Percentiles rank a stretch among this genome's conserved stretches.
These are phyloP conservation scores for Aquilaria agallochum DNA, from an alignment of 441 rosid species.

Conservation along the genomic window DNA sequence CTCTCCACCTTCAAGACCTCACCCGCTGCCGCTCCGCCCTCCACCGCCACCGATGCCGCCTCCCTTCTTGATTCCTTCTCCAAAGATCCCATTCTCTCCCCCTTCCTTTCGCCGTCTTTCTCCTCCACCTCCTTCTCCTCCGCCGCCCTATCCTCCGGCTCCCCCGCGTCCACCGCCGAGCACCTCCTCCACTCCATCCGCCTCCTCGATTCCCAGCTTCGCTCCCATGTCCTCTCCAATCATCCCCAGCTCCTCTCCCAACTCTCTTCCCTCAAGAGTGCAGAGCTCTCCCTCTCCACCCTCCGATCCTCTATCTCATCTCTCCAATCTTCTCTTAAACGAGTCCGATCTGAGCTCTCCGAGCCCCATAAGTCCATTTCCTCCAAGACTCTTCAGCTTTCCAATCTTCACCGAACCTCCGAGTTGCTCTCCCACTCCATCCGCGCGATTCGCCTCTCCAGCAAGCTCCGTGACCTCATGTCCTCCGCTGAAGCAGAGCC, in stretches of 20 bases:
- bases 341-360: slow-evolving; percentile 81
- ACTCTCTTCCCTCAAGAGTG: slow-evolving; percentile 83
- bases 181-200: slow-evolving; percentile 91
- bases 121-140: slow-evolving; percentile 90
- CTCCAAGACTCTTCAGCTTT: slow-evolving; percentile 63
- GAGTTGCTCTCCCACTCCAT: slow-evolving; percentile 78
- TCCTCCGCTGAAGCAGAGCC: slow-evolving; percentile 50
- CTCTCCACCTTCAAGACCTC: slow-evolving; percentile 66
- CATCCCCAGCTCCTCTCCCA: slow-evolving; percentile 81
- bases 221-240: slow-evolving; percentile 83
- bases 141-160: slow-evolving; percentile 92
- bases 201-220: slow-evolving; percentile 89
- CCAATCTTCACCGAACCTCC: slow-evolving; percentile 65
- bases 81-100: slow-evolving; percentile 61
- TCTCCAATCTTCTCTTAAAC: slow-evolving; percentile 76
- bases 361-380: slow-evolving; percentile 63
- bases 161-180: slow-evolving; percentile 97
- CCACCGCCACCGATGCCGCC: slow-evolving; percentile 25
- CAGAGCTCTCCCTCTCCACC: slow-evolving; percentile 81
- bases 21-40: slow-evolving; percentile 19
- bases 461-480: slow-evolving; percentile 78
- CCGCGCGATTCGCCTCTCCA: slow-evolving; percentile 63
- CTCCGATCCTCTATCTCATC: slow-evolving; percentile 84
- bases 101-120: slow-evolving; percentile 86
- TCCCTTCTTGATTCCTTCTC: slow-evolving; percentile 73